phyloP scores from a whole-genome alignment of 441 rosid species.

The Kokia cookei region DNA sequence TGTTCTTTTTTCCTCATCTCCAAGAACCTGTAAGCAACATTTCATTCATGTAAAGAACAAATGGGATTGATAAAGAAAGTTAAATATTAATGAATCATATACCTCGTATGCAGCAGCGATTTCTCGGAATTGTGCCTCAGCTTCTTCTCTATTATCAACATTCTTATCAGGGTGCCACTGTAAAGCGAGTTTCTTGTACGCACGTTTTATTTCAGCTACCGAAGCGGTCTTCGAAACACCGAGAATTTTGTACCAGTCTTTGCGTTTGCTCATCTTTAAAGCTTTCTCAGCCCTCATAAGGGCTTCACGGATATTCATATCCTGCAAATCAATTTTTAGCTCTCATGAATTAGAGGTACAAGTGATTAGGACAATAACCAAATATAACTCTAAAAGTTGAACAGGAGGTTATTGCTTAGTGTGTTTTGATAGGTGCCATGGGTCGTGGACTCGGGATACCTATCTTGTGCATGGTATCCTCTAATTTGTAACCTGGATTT shows the following conservation, averaged over 20 bases:
- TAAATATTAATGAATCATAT: not conserved
- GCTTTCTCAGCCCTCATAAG: constrained; percentile 88
- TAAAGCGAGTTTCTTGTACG: constrained; percentile 93
- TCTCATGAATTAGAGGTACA: not conserved
- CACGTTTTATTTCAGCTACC: constrained; percentile 74
- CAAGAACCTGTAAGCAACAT: constrained; percentile 50
- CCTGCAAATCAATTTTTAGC: constrained; percentile 37
- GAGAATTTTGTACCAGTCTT: constrained; percentile 93
- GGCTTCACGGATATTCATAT: constrained; percentile 71
- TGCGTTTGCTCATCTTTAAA: constrained; percentile 89
- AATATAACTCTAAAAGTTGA: not conserved
- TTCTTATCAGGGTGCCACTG: constrained; percentile 99
- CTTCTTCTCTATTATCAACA: constrained; percentile 85
- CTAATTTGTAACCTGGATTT: too few relatives aligned
- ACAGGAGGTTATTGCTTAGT: too few relatives aligned
- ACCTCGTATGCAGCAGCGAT: constrained; percentile 97
- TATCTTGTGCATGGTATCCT: too few relatives aligned
- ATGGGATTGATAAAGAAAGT: not conserved
- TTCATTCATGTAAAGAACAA: not conserved
- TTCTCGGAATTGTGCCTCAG: constrained; percentile 81
- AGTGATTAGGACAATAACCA: not conserved
- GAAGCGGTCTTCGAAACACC: constrained; percentile 81
- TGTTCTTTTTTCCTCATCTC: constrained; percentile 84
- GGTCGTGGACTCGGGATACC: too few relatives aligned
- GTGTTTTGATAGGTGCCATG: too few relatives aligned